Base-by-base conservation (phyloP, 441 rosid species). In the Breynia disticha region DNA sequence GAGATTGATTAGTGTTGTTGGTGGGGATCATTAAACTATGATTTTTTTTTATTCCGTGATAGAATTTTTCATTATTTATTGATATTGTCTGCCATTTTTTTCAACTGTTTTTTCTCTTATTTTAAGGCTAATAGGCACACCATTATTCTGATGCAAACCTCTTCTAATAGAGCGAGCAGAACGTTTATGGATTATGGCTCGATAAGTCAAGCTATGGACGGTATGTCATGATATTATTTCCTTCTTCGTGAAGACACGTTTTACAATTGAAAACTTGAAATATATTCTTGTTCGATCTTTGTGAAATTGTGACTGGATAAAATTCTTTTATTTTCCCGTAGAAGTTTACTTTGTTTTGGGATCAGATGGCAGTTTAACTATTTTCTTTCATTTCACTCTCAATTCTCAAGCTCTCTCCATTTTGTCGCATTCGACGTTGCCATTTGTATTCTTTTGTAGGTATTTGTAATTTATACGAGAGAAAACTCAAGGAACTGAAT, bases 141-240 rank as follows among this genome's bases (percentile, higher is more conserved):
- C 51, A 93, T 93, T 67, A 68, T 93, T 59, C 77, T 93, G 76
- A 74, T 93, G 90, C 97, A 93, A 67, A 69, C 75, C 57, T 79
- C 95, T 56, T 90, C 66, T 1, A 86, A 49, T 78, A 89, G 88
- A 72, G 73, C 96, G 37, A 79, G 82, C 20, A 81, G 96, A 72
- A 93, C 96, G 10, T 93, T 89, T 63, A 84, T 93, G 99, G 99
- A 93, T 74, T 93, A 76, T 59, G 96, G 67, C 14, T 93, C 99
- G 14, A 68, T 83, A 35, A 76, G 72, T 71, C 96, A 80, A 75
- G 97, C 99, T 66, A 87, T 93, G 86, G 97, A 87, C 70, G 97
- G 99, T 87, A 82, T 47, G 70, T 48, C 54, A 10, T 37, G 16
- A 52, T 55, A 17, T 35, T 19, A 19, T 10, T 11, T n/a, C 47